These are phyloP conservation scores for Epichloe scottii DNA, from an alignment of 2,329 filamentous ascomycete genomes.

Conservation along the genomic window DNA sequence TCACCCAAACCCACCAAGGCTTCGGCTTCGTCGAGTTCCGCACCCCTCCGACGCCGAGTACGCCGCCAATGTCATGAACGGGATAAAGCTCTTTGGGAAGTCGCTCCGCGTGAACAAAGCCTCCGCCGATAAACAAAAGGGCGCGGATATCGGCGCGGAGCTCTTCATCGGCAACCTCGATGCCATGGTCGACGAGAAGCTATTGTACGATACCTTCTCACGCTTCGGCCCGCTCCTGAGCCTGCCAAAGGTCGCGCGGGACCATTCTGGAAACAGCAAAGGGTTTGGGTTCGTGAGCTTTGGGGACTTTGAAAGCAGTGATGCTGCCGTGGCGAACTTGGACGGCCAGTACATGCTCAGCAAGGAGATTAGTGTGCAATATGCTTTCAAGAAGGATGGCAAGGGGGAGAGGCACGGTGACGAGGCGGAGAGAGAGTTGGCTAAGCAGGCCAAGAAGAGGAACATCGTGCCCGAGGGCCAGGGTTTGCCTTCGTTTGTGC, in stretches of 20 bases:
- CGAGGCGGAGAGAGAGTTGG: constrained; percentile 81
- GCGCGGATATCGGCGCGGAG: constrained; percentile 87
- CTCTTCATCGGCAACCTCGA: constrained; percentile 95
- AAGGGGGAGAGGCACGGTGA: constrained; percentile 95
- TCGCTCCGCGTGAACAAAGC: constrained; percentile 94
- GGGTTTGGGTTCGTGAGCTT: constrained; percentile 96
- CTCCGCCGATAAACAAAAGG: constrained; percentile 83
- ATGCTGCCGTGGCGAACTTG: constrained; percentile 84
- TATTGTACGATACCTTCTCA: constrained; percentile 86
- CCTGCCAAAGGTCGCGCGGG: constrained; percentile 82
- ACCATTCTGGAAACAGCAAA: constrained; percentile 79
- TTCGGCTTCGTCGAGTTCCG: constrained; percentile 99
- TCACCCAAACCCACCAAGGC: constrained; percentile 91
- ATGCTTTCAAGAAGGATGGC: constrained; percentile 98
- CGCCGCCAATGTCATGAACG: constrained; percentile 92
- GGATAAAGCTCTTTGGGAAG: constrained; percentile 84
- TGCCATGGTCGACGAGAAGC: constrained; percentile 86
- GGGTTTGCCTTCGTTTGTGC: constrained; percentile 59
- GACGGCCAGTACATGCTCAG: constrained; percentile 94
- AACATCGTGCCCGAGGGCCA: constrained; percentile 78
- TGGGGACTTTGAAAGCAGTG: constrained; percentile 83
- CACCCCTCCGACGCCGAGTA: constrained; percentile 91
- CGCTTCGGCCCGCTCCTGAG: constrained; percentile 79
- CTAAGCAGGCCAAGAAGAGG: constrained; percentile 84
- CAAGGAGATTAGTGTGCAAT: constrained; percentile 92